Conservation (phyloP, 2,329 filamentous ascomycete genomes). For the Penicillium hesseltinei region DNA sequence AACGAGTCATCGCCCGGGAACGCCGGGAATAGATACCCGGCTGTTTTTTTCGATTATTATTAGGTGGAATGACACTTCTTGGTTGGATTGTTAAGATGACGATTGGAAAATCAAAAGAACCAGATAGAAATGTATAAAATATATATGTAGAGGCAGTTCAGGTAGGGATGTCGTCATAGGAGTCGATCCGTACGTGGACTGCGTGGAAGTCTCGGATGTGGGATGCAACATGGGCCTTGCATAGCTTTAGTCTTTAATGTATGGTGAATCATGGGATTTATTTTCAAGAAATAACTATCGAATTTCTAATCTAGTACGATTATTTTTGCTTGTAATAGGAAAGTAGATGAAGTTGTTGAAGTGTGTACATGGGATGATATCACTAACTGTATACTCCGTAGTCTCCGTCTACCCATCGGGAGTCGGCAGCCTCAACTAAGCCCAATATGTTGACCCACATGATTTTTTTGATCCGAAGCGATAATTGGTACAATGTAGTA, state of each 20-base stretch:
- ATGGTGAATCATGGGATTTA: slow-evolving; percentile 2
- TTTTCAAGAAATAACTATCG: background rate
- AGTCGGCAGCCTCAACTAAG: background rate
- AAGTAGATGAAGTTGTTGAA: background rate
- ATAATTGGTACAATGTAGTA: slow-evolving; percentile 1
- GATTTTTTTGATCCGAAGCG: background rate
- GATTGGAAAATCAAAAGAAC: background rate
- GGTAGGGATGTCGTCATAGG: slow-evolving; percentile 13
- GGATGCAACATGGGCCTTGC: slow-evolving; percentile 13
- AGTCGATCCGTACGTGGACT: slow-evolving; percentile 4
- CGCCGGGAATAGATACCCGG: background rate
- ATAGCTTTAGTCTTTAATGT: background rate
- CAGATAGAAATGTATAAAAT: background rate
- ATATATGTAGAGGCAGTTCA: background rate
- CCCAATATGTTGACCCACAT: background rate
- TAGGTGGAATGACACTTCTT: background rate
- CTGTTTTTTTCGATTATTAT: background rate
- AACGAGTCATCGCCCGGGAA: slow-evolving; percentile 13
- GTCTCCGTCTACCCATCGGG: background rate
- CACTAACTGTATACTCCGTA: slow-evolving; percentile 4
- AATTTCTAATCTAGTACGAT: background rate
- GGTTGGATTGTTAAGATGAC: background rate
- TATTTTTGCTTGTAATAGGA: background rate
- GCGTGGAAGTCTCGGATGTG: slow-evolving; percentile 15
- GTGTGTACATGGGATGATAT: slow-evolving; percentile 12